Percentiles rank a stretch among this genome's conserved stretches.
Evolutionary conservation across 768 basidiomycete genomes (phyloP).

Genomic region (Suillus brevipes): DNA sequence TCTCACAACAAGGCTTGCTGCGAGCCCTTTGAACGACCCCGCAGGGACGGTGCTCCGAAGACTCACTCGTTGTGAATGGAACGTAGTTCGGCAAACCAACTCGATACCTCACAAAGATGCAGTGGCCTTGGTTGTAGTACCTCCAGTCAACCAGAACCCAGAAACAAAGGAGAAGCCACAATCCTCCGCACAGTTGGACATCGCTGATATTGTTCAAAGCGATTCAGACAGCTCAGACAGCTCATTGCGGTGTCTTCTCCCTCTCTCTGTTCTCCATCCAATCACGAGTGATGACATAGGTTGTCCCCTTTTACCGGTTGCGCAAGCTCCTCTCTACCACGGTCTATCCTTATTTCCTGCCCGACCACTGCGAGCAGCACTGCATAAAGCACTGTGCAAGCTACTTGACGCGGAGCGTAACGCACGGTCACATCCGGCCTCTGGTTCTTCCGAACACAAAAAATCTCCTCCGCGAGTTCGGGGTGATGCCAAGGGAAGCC

Average conservation of each 20-base stretch:
- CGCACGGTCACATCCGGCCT: slow-evolving; percentile 17
- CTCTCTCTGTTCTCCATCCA: slow-evolving; percentile 26
- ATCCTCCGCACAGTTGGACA: slow-evolving; percentile 29
- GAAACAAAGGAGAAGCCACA: slow-evolving; percentile 44
- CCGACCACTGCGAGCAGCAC: slow-evolving; percentile 56
- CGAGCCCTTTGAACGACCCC: slow-evolving; percentile 17
- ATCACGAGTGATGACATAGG: slow-evolving; percentile 13
- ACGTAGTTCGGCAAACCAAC: slow-evolving; percentile 44
- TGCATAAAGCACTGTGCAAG: slow-evolving; percentile 49
- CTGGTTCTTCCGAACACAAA: background rate
- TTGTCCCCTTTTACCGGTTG: slow-evolving; percentile 30
- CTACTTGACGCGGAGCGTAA: slow-evolving; percentile 50
- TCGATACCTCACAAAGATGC: slow-evolving; percentile 52
- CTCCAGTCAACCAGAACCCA: slow-evolving; percentile 60
- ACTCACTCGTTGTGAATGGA: slow-evolving; percentile 64
- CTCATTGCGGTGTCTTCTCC: slow-evolving; percentile 18
- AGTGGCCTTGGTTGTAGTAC: slow-evolving; percentile 67
- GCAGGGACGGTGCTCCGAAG: slow-evolving; percentile 53
- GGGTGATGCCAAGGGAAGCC: slow-evolving; percentile 52
- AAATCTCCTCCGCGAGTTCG: slow-evolving; percentile 4
- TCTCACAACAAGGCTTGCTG: slow-evolving; percentile 46
- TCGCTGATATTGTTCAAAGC: background rate
- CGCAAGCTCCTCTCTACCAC: slow-evolving; percentile 66
- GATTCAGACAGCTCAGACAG: background rate
- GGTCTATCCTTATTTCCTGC: slow-evolving; percentile 64